Evolutionary conservation across 139 green algal species (phyloP).

Genomic region (Ettlia oleoabundans): DNA sequence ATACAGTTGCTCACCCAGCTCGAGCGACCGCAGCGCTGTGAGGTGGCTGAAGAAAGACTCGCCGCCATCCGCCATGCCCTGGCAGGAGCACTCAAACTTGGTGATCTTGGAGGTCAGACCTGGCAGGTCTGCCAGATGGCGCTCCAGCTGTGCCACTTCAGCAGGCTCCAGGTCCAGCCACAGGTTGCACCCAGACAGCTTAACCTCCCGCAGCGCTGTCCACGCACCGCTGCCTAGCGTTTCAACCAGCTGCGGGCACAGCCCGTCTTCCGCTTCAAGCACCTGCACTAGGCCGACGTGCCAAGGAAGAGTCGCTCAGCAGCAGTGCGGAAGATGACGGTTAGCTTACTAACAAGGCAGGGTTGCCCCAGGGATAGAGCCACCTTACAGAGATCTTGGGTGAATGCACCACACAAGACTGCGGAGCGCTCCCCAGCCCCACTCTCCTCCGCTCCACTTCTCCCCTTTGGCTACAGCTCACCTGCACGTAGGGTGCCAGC

Average conservation of each 20-base stretch:
- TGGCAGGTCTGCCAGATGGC: constrained; percentile 7
- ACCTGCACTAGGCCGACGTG: background rate
- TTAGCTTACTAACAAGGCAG: too few species aligned
- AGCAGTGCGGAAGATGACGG: background rate
- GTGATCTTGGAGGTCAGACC: background rate
- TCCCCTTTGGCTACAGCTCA: background rate
- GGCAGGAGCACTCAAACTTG: constrained; percentile 28
- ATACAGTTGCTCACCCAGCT: constrained; percentile 24
- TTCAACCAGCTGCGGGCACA: constrained; percentile 2
- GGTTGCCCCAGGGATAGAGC: too few species aligned
- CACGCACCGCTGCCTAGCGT: background rate
- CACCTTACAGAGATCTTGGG: background rate
- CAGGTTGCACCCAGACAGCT: constrained; percentile 1
- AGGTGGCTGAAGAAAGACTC: constrained; percentile 23
- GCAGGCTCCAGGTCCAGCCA: constrained; percentile 7
- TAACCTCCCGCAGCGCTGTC: background rate
- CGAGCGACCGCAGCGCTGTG: constrained; percentile 3
- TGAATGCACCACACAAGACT: background rate
- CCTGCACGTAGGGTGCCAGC: constrained; percentile 15
- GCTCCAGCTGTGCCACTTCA: constrained; percentile 6
- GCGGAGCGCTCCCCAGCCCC: background rate
- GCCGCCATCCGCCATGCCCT: constrained; percentile 14
- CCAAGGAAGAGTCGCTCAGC: background rate
- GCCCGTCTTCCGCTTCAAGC: constrained; percentile 23
- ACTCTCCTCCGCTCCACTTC: background rate